phyloP scores from a whole-genome alignment of 2,329 filamentous ascomycete species.

The Cordyceps sp. region DNA sequence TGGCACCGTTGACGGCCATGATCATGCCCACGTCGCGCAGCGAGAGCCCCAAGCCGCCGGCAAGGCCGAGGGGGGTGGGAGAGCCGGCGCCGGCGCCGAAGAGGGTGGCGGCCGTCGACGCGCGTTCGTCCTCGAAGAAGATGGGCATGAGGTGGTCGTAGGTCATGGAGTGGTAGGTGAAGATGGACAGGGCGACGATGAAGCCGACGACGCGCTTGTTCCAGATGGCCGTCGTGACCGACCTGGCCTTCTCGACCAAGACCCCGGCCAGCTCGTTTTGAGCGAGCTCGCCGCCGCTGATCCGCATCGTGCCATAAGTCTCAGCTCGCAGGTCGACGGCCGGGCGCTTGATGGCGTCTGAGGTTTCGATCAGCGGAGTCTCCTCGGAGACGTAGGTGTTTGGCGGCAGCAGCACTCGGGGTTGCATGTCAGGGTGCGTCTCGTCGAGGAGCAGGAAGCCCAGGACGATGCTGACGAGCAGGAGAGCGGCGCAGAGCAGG shows the following conservation, averaged over 20 bases:
- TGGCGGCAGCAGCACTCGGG: slow-evolving; percentile 26
- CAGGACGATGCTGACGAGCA: slow-evolving; percentile 62
- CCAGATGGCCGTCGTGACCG: slow-evolving; percentile 26
- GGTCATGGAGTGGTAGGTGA: slow-evolving; percentile 90
- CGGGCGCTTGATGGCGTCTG: slow-evolving; percentile 56
- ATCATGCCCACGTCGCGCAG: slow-evolving; percentile 45
- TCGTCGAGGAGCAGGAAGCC: slow-evolving; percentile 75
- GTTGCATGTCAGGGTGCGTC: slow-evolving; percentile 72
- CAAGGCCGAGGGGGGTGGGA: slow-evolving; percentile 29
- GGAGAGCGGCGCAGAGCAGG: slow-evolving; percentile 60
- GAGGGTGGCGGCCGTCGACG: slow-evolving; percentile 17
- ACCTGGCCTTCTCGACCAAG: slow-evolving; percentile 16
- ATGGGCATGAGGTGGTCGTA: slow-evolving; percentile 87
- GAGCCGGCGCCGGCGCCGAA: slow-evolving; percentile 8
- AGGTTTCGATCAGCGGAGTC: slow-evolving; percentile 60
- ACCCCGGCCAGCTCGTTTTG: slow-evolving; percentile 17
- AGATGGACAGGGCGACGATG: slow-evolving; percentile 69
- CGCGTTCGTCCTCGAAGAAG: slow-evolving; percentile 67
- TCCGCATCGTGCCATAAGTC: slow-evolving; percentile 57
- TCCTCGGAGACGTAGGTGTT: slow-evolving; percentile 41
- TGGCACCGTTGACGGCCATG: slow-evolving; percentile 40
- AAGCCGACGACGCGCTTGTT: slow-evolving; percentile 54
- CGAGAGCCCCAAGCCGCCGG: slow-evolving; percentile 46
- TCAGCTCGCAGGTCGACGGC: slow-evolving; percentile 61
- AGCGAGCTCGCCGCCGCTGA: slow-evolving; percentile 25